Base-by-base conservation (phyloP, 176 grass and related monocot species). In the Rhynchospora pubera region DNA sequence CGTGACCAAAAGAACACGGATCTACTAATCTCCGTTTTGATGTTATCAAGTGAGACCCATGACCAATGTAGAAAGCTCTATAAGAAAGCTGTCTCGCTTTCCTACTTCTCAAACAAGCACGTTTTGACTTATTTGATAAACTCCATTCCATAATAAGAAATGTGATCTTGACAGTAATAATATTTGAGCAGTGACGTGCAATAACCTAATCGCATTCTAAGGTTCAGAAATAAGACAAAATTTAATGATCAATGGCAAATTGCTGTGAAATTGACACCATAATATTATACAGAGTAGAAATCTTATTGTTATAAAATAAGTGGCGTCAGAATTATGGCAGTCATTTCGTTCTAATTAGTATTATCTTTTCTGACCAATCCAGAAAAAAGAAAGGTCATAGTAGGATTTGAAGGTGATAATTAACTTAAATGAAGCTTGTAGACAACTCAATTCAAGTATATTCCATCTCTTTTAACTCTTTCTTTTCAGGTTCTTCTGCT, bases 401-500 rank as follows among this genome's bases (percentile, higher is more conserved):
- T 34, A 42, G 57, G 61, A 81, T 81, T 82, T 82, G 16, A 43
- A 48, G 46, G 62, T 24, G 61, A 62, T 42, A 82, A n/a, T n/a
- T n/a, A n/a, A 66, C 62, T 51, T 65, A 82, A 82, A 66, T 53
- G 61, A 82, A 82, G 22, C 46, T 28, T 50, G 62, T 24, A 81
- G n/a, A 8, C 57, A 47, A 21, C 32, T 65, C 79, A 66, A 82
- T 82, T 64, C 61, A 82, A 82, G 79, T 84, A 73, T 75, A 58
- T 84, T 84, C 50, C 30, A 12, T 57, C 14, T 74, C 30, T 57
- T 57, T 74, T 24, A 21, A 58, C 55, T 46, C 15, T 61, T 75
- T 62, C 45, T 21, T 55, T 9, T 39, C 34, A 39, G 34, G 34
- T 84, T 71, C 26, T 59, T 57, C 34, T 3, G 9, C 55, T 39